Conservation (phyloP, 805 yeast species). For the Maudiozyma barnettii region DNA sequence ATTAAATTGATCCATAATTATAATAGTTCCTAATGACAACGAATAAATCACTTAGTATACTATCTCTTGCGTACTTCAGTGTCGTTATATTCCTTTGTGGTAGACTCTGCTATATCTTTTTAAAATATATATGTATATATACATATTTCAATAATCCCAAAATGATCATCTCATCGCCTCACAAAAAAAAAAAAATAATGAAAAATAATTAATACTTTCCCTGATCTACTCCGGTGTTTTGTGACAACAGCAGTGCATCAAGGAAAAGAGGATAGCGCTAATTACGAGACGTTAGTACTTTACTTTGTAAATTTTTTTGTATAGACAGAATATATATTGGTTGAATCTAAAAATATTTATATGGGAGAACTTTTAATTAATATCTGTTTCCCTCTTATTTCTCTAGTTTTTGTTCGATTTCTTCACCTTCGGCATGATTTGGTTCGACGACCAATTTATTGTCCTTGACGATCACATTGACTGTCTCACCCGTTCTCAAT, state of each 20-base stretch:
- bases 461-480: slow-evolving; percentile 39
- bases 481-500: slow-evolving; percentile 48
- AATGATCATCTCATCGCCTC: not conserved
- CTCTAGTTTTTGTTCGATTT: slow-evolving; percentile 15
- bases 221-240: too few species aligned
- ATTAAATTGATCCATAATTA: slow-evolving; percentile 12
- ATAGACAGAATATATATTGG: too few species aligned
- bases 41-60: not conserved
- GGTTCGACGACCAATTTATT: slow-evolving; percentile 38
- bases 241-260: too few species aligned
- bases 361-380: too few species aligned
- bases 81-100: too few species aligned
- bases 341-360: too few species aligned
- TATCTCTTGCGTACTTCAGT: too few species aligned
- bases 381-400: slow-evolving; percentile 1
- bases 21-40: not conserved
- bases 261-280: too few species aligned
- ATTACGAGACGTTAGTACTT: too few species aligned
- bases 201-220: not conserved
- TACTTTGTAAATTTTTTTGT: too few species aligned
- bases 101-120: too few species aligned
- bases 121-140: too few species aligned
- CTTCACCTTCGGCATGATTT: slow-evolving; percentile 35
- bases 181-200: not conserved
- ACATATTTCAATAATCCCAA: not conserved